Percentiles rank a stretch among this genome's conserved stretches.
phyloP scores from a whole-genome alignment of 768 basidiomycete species.

The Lactarius tabidus region DNA sequence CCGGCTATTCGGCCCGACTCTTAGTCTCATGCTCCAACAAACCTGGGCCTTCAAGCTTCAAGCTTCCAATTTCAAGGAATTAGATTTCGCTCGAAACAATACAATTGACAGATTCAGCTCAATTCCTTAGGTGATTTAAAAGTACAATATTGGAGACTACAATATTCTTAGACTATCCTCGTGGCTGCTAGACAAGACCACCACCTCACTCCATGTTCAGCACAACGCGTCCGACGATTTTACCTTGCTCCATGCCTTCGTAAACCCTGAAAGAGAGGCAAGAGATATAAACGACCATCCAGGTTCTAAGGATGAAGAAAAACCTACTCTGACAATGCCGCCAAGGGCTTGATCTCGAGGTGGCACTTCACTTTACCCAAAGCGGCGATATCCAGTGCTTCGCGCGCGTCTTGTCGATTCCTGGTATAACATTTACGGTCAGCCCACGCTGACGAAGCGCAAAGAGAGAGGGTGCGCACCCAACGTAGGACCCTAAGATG shows the following conservation, averaged over 20 bases:
- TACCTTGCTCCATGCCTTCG: constrained; percentile 39
- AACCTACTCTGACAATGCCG: constrained; percentile 50
- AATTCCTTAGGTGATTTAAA: not conserved
- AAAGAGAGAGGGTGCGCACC: constrained; percentile 23
- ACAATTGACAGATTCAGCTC: not conserved
- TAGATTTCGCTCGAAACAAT: too few relatives aligned
- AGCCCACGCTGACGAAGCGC: not conserved
- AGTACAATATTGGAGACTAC: not conserved
- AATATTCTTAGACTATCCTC: not conserved
- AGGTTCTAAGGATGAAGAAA: not conserved
- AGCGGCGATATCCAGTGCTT: constrained; percentile 75
- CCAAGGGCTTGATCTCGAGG: constrained; percentile 44
- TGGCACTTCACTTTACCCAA: constrained; percentile 64
- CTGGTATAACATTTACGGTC: constrained; percentile 36
- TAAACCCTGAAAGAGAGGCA: constrained; percentile 33
- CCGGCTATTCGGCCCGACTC: too few relatives aligned
- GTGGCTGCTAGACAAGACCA: not conserved
- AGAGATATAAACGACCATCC: not conserved
- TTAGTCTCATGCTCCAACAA: too few relatives aligned
- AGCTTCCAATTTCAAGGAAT: too few relatives aligned
- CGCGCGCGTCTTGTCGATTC: constrained; percentile 79
- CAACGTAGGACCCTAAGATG: constrained; percentile 46
- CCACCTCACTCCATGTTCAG: constrained; percentile 10
- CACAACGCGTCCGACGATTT: constrained; percentile 14
- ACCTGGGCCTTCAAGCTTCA: too few relatives aligned